Conservation (phyloP, 768 basidiomycete species). For the Podaxis pistillaris region DNA sequence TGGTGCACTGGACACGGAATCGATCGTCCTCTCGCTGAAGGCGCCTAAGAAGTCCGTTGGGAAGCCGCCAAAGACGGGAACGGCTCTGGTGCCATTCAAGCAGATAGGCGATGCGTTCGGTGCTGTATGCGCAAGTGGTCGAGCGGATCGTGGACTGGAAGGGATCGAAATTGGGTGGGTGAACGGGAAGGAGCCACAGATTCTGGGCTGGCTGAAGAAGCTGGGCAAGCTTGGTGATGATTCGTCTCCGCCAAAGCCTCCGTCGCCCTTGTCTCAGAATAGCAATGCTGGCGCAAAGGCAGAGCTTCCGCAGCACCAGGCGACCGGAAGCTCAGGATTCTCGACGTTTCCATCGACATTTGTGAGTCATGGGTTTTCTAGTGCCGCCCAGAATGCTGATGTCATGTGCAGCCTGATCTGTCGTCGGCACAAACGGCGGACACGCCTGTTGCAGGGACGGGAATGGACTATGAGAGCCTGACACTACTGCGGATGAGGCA, state of each 20-base stretch:
- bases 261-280: slow-evolving; percentile 9
- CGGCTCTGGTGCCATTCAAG: slow-evolving; percentile 73
- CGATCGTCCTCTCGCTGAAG: slow-evolving; percentile 69
- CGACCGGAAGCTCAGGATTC: slow-evolving; percentile 37
- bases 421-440: slow-evolving; percentile 17
- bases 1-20: slow-evolving; percentile 58
- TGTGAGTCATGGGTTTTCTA: slow-evolving; percentile 31
- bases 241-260: not conserved
- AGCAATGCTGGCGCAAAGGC: not conserved
- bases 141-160: slow-evolving; percentile 48
- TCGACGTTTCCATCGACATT: slow-evolving; percentile 64
- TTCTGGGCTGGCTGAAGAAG: slow-evolving; percentile 71
- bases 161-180: slow-evolving; percentile 75
- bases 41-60: slow-evolving; percentile 52
- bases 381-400: not conserved
- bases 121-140: slow-evolving; percentile 61
- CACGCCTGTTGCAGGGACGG: slow-evolving; percentile 26
- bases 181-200: slow-evolving; percentile 69
- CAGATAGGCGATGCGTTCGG: slow-evolving; percentile 77
- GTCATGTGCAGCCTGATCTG: slow-evolving; percentile 19
- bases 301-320: slow-evolving; percentile 29
- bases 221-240: slow-evolving; percentile 52
- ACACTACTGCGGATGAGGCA: slow-evolving; percentile 81
- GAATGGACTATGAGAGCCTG: slow-evolving; percentile 75
- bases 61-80: slow-evolving; percentile 58